A percentile compares a stretch with the other conserved stretches of the same genome.
Conservation (phyloP, 2,329 filamentous ascomycete genomes). For the Aspergillus sp. region DNA sequence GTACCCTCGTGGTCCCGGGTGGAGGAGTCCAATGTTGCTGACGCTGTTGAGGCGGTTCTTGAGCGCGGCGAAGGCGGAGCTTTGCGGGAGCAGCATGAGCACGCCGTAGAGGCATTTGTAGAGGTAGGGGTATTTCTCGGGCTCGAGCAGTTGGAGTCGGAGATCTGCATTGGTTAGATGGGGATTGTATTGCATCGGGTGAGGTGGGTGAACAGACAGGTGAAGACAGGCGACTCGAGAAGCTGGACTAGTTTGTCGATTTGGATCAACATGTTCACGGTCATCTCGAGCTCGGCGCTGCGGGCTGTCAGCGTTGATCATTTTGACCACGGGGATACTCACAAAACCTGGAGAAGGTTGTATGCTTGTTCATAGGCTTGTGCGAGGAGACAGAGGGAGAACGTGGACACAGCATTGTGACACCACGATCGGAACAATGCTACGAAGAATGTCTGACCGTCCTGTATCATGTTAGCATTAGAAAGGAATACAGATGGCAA, state of each 20-base stretch:
- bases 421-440: slow-evolving; percentile 96
- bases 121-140: slow-evolving; percentile 88
- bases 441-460: slow-evolving; percentile 94
- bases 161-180: slow-evolving; percentile 60
- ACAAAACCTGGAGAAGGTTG: slow-evolving; percentile 94
- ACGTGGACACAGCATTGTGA: slow-evolving; percentile 96
- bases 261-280: slow-evolving; percentile 96
- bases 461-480: slow-evolving; percentile 48
- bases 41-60: slow-evolving; percentile 97
- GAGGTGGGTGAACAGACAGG: slow-evolving; percentile 62
- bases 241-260: slow-evolving; percentile 98
- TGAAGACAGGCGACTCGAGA: slow-evolving; percentile 95
- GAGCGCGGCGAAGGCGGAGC: slow-evolving; percentile 90
- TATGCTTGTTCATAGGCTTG: slow-evolving; percentile 99
- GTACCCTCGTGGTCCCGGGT: slow-evolving; percentile 76
- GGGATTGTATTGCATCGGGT: background rate
- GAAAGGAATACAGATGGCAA: background rate
- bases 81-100: slow-evolving; percentile 97
- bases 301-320: slow-evolving; percentile 21
- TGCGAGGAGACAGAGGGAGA: slow-evolving; percentile 89
- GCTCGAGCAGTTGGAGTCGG: slow-evolving; percentile 88
- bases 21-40: slow-evolving; percentile 92
- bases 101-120: slow-evolving; percentile 98
- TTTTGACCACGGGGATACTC: slow-evolving; percentile 29
- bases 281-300: slow-evolving; percentile 96